Base-by-base conservation (phyloP, 2,329 filamentous ascomycete species). In the Verticillium nubilum region DNA sequence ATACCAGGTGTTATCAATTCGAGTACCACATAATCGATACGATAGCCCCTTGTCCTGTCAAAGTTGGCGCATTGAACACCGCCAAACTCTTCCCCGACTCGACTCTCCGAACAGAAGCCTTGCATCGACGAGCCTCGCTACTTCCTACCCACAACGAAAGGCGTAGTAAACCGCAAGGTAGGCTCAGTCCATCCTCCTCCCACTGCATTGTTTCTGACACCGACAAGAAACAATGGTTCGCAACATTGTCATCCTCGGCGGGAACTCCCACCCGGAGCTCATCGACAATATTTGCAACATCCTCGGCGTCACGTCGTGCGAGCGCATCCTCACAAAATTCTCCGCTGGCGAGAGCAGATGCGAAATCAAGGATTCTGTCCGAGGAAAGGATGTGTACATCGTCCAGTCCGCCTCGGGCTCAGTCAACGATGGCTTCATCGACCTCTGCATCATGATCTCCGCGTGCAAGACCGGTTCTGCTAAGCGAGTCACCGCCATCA, bases 361-460 rank as follows among this genome's bases (percentile, higher is more conserved):
- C 64, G 95, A 98, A 76, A 96, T 99, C 70, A 85, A 93, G 73
- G 95, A 99, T 76, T 97, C 92, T 15, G 95, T 99, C 57, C 90
- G 95, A 68, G 95, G 91, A 67, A 99, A 99, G 75, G 95, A 99
- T 86, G 95, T 97, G 73, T 99, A 96, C 79, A 97, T 98, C 72
- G 92, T 99, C 69, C 94, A 98, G 76, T 95, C 92, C 50, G 92
- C 92, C 67, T 91, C 91, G 67, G 92, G 92, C 64, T 90, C 90
- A 69, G 91, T 97, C 77, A 99, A 99, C 73, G 95, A 99, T 77
- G 88, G 96, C 77, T 86, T 99, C 65, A 90, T 99, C 79, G 95
- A 99, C 72, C 87, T 98, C 56, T 90, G 96, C 74, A 97, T 98
- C 78, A 97, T 95, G 78, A 94, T 98, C 68, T 96, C 92, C n/a